phyloP scores from a whole-genome alignment of 208 protist species.

The Phytomonas sp. region DNA sequence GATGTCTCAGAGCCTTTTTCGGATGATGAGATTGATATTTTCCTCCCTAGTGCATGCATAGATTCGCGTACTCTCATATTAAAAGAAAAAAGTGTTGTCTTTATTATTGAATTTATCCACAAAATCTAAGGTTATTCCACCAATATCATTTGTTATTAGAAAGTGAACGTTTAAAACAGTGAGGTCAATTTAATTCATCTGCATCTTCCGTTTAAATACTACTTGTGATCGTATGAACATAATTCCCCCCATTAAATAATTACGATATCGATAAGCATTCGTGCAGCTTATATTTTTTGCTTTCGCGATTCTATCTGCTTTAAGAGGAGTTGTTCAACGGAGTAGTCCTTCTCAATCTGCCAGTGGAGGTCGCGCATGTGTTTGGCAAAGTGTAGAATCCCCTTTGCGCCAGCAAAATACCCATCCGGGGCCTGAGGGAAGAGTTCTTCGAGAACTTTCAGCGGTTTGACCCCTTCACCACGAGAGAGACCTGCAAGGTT shows the following conservation, averaged over 20 bases:
- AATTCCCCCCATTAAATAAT: neutral
- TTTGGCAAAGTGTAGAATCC: conserved; percentile 48
- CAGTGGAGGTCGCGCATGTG: conserved; percentile 57
- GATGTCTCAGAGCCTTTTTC: neutral
- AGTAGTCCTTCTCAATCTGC: conserved; percentile 67
- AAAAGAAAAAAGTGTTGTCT: neutral
- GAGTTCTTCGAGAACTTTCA: conserved; percentile 52
- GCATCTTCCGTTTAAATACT: neutral
- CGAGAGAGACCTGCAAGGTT: conserved; percentile 68
- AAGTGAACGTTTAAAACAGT: neutral
- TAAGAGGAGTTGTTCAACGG: conserved; percentile 21
- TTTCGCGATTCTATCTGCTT: conserved; percentile 5
- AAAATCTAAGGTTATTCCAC: neutral
- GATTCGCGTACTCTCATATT: neutral
- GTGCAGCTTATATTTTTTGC: neutral
- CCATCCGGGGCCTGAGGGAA: conserved; percentile 45
- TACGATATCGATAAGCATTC: neutral
- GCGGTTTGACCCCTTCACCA: conserved; percentile 23
- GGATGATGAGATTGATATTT: neutral
- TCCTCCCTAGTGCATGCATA: neutral
- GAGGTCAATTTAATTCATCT: neutral
- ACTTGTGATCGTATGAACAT: neutral
- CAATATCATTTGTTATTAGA: neutral
- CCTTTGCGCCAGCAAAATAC: conserved; percentile 51
- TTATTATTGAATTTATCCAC: neutral